Conservation (phyloP, 495 filamentous ascomycete species). For the Aspergillus sclerotiicarbonarius region DNA sequence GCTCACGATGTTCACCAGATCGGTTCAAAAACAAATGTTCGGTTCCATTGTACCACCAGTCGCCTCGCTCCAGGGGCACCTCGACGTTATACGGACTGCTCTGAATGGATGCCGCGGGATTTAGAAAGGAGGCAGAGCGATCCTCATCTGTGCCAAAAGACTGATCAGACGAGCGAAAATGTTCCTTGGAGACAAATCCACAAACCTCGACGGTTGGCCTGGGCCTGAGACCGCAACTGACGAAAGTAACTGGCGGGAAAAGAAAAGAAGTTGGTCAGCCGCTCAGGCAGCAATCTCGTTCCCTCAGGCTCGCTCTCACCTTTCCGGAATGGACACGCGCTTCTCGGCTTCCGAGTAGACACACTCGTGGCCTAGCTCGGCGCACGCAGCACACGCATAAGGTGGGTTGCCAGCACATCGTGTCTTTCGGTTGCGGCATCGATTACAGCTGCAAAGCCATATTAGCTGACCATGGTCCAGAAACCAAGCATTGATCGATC, state of each 20-base stretch:
- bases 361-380: conserved; percentile 30
- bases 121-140: conserved; percentile 13
- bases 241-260: conserved; percentile 27
- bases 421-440: conserved; percentile 36
- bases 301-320: conserved; percentile 15
- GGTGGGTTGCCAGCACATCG: conserved; percentile 38
- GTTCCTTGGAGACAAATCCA: background rate
- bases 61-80: conserved; percentile 29
- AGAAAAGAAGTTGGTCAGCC: background rate
- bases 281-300: background rate
- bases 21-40: conserved; percentile 36
- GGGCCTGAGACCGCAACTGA: conserved; percentile 31
- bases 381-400: conserved; percentile 33
- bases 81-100: conserved; percentile 21
- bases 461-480: background rate
- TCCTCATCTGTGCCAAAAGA: background rate
- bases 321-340: conserved; percentile 34
- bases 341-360: conserved; percentile 41
- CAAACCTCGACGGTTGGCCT: conserved; percentile 12
- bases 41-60: conserved; percentile 42
- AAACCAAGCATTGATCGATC: background rate
- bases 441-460: conserved; percentile 30
- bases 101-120: conserved; percentile 4
- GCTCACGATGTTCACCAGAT: conserved; percentile 39
- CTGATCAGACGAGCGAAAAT: background rate